phyloP scores from a whole-genome alignment of 2,329 filamentous ascomycete species.

The Colletotrichum acutatum region DNA sequence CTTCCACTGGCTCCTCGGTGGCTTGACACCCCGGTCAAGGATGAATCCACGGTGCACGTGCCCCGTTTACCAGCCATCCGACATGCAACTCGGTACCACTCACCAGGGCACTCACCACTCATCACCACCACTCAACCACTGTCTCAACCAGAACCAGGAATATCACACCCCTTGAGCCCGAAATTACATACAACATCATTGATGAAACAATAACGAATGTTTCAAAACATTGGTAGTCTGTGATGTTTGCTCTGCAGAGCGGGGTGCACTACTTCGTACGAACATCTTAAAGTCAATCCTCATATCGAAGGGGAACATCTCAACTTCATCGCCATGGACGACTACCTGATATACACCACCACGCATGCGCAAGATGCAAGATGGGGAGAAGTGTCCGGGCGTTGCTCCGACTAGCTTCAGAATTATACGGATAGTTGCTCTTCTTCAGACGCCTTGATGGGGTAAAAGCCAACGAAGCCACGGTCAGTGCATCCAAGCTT shows the following conservation, averaged over 20 bases:
- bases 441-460: conserved; percentile 7
- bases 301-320: background rate
- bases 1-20: conserved; percentile 17
- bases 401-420: background rate
- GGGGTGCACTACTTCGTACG: background rate
- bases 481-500: conserved; percentile 27
- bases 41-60: conserved; percentile 16
- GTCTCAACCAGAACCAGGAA: background rate
- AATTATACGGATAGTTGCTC: background rate
- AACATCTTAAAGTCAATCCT: background rate
- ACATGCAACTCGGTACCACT: background rate
- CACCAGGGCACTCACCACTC: background rate
- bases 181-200: conserved; percentile 7
- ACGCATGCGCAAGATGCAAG: background rate
- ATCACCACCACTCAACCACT: background rate
- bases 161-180: background rate
- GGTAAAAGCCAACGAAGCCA: background rate
- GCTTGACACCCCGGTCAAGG: conserved; percentile 20
- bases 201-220: conserved; percentile 34
- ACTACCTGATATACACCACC: background rate
- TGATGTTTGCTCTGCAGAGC: background rate
- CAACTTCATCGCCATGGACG: background rate
- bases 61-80: conserved; percentile 30
- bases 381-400: background rate
- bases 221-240: conserved; percentile 31